A percentile compares a stretch with the other conserved stretches of the same genome.
Evolutionary conservation across 1,139 yeast species (phyloP).

Genomic region (Kurtzmaniella quercitrusa): DNA sequence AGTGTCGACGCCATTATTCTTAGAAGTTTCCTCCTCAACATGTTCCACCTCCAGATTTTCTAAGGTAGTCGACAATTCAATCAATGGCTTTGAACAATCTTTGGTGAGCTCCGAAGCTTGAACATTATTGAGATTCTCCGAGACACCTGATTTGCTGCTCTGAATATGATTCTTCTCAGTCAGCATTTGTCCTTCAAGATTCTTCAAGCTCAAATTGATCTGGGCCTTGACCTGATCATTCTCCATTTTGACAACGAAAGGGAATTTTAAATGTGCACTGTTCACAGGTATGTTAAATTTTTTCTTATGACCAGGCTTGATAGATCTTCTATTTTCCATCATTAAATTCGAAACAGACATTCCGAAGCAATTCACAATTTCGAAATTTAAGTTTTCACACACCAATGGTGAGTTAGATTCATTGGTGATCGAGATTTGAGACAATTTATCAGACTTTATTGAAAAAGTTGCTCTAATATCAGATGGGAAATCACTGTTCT

Average conservation of each 20-base stretch:
- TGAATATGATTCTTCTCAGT: not conserved
- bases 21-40: not conserved
- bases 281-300: slow-evolving; percentile 33
- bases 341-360: slow-evolving; percentile 23
- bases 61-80: not conserved
- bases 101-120: too few species aligned
- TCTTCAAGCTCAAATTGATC: slow-evolving; percentile 23
- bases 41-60: not conserved
- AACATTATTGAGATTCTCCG: too few species aligned
- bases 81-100: not conserved
- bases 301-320: slow-evolving; percentile 26
- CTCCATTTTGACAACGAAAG: slow-evolving; percentile 27
- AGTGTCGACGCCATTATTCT: not conserved
- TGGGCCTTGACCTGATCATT: slow-evolving; percentile 20
- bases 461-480: not conserved
- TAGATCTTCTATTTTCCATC: slow-evolving; percentile 30
- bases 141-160: too few species aligned
- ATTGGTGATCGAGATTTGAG: slow-evolving; percentile 32
- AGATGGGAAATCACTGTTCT: not conserved
- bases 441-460: slow-evolving; percentile 20
- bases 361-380: slow-evolving; percentile 29
- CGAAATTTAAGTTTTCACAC: slow-evolving; percentile 30
- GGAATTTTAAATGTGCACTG: slow-evolving; percentile 32
- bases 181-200: slow-evolving; percentile 18
- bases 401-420: slow-evolving; percentile 22